A percentile compares a stretch with the other conserved stretches of the same genome.
These are phyloP conservation scores for Bertia moriformis DNA, from an alignment of 2,329 filamentous ascomycete species.

Conservation along the genomic window DNA sequence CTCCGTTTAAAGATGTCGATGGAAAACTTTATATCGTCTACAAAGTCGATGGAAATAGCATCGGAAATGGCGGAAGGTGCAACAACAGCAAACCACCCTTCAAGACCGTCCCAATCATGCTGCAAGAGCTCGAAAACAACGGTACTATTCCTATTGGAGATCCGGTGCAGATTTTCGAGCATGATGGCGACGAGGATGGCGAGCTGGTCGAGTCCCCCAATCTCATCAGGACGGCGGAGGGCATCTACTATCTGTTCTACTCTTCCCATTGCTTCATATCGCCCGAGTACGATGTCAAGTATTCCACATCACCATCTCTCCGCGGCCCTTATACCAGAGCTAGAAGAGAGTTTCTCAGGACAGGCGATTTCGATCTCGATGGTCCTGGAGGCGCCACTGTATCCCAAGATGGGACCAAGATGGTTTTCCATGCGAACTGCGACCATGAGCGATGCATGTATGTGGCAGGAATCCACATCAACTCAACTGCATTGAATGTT, in stretches of 20 bases:
- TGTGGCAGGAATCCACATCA: neutral
- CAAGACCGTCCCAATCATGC: neutral
- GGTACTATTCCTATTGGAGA: neutral
- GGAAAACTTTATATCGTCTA: neutral
- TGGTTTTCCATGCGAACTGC: slow-evolving; percentile 1
- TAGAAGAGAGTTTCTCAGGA: neutral
- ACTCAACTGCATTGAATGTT: too few relatives aligned
- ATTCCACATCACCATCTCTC: neutral
- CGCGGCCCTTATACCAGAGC: neutral
- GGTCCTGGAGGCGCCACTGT: neutral
- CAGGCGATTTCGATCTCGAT: neutral
- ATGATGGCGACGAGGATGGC: neutral
- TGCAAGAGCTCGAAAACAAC: neutral
- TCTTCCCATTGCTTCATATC: neutral
- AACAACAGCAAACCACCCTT: neutral
- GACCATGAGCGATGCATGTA: neutral
- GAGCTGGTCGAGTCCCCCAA: neutral
- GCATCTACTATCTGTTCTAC: neutral
- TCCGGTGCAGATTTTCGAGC: neutral
- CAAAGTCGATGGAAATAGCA: neutral
- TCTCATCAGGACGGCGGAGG: neutral
- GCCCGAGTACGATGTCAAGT: neutral
- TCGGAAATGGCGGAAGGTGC: neutral
- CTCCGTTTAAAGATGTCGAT: neutral
- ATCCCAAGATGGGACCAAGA: neutral